Conservation (phyloP, 768 basidiomycete genomes). For the Podaxis sp. region DNA sequence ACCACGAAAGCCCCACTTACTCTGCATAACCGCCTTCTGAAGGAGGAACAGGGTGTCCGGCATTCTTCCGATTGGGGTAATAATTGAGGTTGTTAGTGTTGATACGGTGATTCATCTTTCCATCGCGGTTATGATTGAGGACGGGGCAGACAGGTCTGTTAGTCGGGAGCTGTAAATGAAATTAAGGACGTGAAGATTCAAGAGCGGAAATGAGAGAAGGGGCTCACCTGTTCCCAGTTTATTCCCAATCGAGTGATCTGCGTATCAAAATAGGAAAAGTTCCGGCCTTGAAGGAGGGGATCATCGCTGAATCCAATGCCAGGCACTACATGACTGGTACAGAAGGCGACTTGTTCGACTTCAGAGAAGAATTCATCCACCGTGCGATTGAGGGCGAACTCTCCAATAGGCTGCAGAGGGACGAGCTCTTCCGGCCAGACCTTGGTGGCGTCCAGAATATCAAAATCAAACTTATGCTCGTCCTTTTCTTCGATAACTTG, state of each 20-base stretch:
- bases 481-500: constrained; percentile 68
- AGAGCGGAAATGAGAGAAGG: not conserved
- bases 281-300: constrained; percentile 79
- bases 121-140: constrained; percentile 68
- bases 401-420: constrained; percentile 76
- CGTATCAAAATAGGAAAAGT: constrained; percentile 88
- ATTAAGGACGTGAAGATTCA: not conserved
- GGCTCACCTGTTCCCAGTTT: constrained; percentile 68
- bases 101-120: constrained; percentile 56
- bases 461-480: constrained; percentile 85
- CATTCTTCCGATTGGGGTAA: constrained; percentile 73
- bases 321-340: constrained; percentile 69
- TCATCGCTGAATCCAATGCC: constrained; percentile 76
- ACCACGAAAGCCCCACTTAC: constrained; percentile 30
- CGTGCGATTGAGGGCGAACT: constrained; percentile 60
- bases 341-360: constrained; percentile 88
- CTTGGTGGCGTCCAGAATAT: constrained; percentile 86
- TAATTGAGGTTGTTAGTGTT: constrained; percentile 67
- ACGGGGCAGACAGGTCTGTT: constrained; percentile 80
- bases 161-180: constrained; percentile 62
- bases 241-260: constrained; percentile 78
- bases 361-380: constrained; percentile 84
- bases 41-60: constrained; percentile 46
- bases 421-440: constrained; percentile 82
- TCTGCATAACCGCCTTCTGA: constrained; percentile 59